phyloP scores from a whole-genome alignment of 2,329 filamentous ascomycete genomes.

The Hansfordia pulvinata region DNA sequence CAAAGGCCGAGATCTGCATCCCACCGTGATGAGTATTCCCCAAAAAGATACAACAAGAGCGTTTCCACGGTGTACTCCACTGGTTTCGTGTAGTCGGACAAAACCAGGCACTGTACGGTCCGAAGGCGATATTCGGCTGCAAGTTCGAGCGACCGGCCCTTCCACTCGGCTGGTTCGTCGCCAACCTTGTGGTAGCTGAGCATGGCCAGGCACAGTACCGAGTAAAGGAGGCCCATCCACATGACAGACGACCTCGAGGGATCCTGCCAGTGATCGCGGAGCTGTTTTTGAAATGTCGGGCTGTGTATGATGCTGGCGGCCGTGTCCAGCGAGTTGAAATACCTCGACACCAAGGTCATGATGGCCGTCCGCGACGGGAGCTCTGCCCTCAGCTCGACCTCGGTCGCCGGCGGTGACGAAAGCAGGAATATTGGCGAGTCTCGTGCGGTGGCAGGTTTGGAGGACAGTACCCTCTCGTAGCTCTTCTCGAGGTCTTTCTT shows the following conservation, averaged over 20 bases:
- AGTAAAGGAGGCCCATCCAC: slow-evolving; percentile 67
- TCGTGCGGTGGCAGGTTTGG: slow-evolving; percentile 43
- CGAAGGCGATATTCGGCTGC: slow-evolving; percentile 53
- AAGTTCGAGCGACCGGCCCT: slow-evolving; percentile 46
- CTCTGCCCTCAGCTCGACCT: slow-evolving; percentile 63
- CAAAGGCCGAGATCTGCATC: slow-evolving; percentile 59
- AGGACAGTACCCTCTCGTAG: slow-evolving; percentile 59
- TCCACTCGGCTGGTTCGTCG: slow-evolving; percentile 68
- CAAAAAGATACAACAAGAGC: slow-evolving; percentile 60
- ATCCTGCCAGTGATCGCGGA: slow-evolving; percentile 54
- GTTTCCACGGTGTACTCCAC: slow-evolving; percentile 67
- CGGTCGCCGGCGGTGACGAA: slow-evolving; percentile 56
- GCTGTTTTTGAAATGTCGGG: slow-evolving; percentile 70
- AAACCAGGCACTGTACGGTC: slow-evolving; percentile 65
- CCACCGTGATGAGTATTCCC: slow-evolving; percentile 59
- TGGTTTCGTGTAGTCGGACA: slow-evolving; percentile 65
- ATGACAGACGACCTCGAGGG: slow-evolving; percentile 60
- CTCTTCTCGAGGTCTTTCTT: slow-evolving; percentile 83
- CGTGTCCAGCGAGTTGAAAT: slow-evolving; percentile 72
- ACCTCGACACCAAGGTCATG: slow-evolving; percentile 75
- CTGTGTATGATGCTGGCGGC: slow-evolving; percentile 66
- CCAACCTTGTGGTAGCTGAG: slow-evolving; percentile 68
- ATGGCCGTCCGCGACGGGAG: slow-evolving; percentile 72
- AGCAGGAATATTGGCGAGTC: slow-evolving; percentile 69
- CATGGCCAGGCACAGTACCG: slow-evolving; percentile 64